These are phyloP conservation scores for Porogramme epimiltina DNA, from an alignment of 1,284 basidiomycete genomes.

Conservation along the genomic window DNA sequence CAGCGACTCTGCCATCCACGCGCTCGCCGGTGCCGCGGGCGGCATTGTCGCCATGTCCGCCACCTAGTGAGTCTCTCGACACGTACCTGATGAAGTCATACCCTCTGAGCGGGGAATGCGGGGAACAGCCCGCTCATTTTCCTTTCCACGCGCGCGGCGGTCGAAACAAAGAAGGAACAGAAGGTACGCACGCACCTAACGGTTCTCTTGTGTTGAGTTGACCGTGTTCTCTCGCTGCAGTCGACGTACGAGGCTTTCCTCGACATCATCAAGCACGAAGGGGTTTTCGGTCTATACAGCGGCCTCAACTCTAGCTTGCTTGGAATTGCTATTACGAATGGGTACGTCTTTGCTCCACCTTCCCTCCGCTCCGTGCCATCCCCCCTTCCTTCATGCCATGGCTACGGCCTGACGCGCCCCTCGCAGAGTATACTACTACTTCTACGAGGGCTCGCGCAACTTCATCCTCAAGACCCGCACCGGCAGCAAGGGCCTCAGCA, in stretches of 20 bases:
- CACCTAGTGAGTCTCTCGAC: conserved; percentile 60
- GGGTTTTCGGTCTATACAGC: conserved; percentile 84
- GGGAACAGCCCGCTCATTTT: conserved; percentile 82
- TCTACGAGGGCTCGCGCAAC: conserved; percentile 72
- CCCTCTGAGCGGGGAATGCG: conserved; percentile 9
- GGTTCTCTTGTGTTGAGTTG: neutral
- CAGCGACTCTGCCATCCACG: conserved; percentile 87
- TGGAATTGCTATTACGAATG: conserved; percentile 94
- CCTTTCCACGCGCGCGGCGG: conserved; percentile 91
- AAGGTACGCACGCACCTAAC: conserved; percentile 54
- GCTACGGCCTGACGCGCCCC: too few relatives aligned
- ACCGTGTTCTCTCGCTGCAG: conserved; percentile 29
- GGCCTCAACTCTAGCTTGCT: conserved; percentile 87
- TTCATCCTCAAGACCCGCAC: conserved; percentile 56
- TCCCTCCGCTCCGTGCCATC: neutral
- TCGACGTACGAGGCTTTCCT: conserved; percentile 62
- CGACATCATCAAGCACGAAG: conserved; percentile 86
- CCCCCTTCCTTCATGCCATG: neutral
- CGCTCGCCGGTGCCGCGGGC: conserved; percentile 87
- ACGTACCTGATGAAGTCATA: conserved; percentile 5
- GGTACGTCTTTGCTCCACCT: conserved; percentile 40
- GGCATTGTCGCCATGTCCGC: conserved; percentile 89
- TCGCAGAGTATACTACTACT: conserved; percentile 83
- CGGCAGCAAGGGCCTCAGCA: conserved; percentile 72
- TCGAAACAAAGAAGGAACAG: conserved; percentile 79